Evolutionary conservation across 1,284 basidiomycete genomes (phyloP).

Genomic region (Coniophora puteana): DNA sequence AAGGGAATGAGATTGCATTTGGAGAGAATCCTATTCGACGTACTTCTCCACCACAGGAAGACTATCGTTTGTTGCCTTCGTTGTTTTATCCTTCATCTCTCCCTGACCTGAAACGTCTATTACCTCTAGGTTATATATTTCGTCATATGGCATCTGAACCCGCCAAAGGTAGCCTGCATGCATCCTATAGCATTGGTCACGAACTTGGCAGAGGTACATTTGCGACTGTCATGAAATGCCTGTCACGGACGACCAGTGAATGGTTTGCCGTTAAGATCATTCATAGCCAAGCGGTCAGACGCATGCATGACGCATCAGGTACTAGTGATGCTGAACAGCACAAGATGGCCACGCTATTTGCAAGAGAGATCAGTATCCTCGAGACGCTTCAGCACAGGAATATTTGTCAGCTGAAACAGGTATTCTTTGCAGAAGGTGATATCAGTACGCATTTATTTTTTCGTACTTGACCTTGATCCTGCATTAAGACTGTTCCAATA

Average conservation of each 20-base stretch:
- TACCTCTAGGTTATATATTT: conserved; percentile 51
- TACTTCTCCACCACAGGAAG: conserved; percentile 42
- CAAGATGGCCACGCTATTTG: conserved; percentile 41
- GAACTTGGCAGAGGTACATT: conserved; percentile 81
- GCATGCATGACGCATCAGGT: conserved; percentile 30
- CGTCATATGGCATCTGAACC: conserved; percentile 48
- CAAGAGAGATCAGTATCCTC: conserved; percentile 80
- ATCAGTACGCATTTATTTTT: conserved; percentile 59
- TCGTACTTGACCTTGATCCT: not conserved
- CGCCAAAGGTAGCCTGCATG: conserved; percentile 50
- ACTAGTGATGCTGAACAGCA: conserved; percentile 16
- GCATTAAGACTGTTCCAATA: no score
- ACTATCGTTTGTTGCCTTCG: conserved; percentile 35
- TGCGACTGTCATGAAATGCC: conserved; percentile 72
- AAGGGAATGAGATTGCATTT: conserved; percentile 83
- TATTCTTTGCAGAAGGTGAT: conserved; percentile 66
- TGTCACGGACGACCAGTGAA: conserved; percentile 53
- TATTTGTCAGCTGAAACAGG: conserved; percentile 79
- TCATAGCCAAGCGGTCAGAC: conserved; percentile 39
- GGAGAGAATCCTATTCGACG: no score
- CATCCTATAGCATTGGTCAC: conserved; percentile 57
- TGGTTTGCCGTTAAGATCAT: conserved; percentile 81
- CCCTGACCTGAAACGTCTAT: no score
- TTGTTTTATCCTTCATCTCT: not conserved
- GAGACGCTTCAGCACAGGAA: conserved; percentile 73